Conservation (phyloP, 306 rosid species). For the Casuarina cunninghamiana region DNA sequence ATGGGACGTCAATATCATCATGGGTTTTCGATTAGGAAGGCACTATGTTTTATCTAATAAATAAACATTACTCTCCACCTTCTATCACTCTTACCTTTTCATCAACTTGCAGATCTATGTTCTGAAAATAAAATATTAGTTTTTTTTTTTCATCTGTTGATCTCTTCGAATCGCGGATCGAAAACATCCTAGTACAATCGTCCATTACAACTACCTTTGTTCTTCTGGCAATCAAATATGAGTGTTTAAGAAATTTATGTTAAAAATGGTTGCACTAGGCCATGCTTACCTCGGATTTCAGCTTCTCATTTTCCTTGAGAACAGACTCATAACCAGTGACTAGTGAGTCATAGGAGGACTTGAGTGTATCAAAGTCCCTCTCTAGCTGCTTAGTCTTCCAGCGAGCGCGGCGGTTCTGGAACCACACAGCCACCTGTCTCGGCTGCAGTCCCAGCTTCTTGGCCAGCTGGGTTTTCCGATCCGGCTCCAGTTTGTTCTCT, state of each 20-base stretch:
- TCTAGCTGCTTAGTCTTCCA: conserved; percentile 99
- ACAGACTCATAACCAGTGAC: conserved; percentile 62
- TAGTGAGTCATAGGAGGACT: conserved; percentile 79
- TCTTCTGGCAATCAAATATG: not conserved
- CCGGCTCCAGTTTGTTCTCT: conserved; percentile 99
- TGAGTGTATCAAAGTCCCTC: conserved; percentile 86
- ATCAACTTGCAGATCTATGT: conserved; percentile 21
- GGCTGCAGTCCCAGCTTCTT: conserved; percentile 96
- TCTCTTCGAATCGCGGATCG: conserved; percentile 12
- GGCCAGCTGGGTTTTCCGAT: conserved; percentile 81
- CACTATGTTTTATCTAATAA: conserved; percentile 21
- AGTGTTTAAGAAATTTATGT: not conserved
- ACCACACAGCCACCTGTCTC: conserved; percentile 98
- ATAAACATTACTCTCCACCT: conserved; percentile 21
- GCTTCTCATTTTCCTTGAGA: conserved; percentile 79
- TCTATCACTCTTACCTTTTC: conserved; percentile 21
- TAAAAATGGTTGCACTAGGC: not conserved
- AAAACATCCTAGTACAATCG: not conserved
- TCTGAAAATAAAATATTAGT: conserved; percentile 6
- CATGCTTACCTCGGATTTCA: conserved; percentile 74
- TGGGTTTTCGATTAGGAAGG: conserved; percentile 47
- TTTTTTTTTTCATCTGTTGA: not conserved
- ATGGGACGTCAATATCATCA: conserved; percentile 24
- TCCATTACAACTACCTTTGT: not conserved
- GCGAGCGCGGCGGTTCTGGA: conserved; percentile 96